Base-by-base conservation (phyloP, 176 grass and related monocot species). In the Carex myosuroides region DNA sequence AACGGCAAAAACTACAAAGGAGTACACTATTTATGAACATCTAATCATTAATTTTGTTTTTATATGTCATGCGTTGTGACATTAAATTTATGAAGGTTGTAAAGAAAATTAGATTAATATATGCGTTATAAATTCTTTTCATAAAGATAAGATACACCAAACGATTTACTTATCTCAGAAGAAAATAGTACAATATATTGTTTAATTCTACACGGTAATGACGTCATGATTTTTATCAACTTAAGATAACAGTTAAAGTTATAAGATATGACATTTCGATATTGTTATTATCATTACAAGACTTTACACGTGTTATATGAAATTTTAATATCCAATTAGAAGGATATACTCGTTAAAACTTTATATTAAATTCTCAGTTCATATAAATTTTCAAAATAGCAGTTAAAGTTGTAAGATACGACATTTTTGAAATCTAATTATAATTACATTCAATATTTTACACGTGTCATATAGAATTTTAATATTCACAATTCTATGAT, bases 1-100 rank as follows among this genome's bases (percentile, higher is more conserved):
- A 24, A 46, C 13, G 11, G 10, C n/a, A 73, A 50, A 10, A 50
- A 20, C 2, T 50, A 50, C 11, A 52, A 5, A 44, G 1, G 18
- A 48, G 18, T 22, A 52, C 4, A 66, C 10, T 5, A 73, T 73
- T 50, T 44, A 48, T 48, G n/a, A 72, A 48, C 39, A 72, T 4
- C 5, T 70, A 70, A 70, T 70, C 14, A 72, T 72, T 48, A 72
- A 46, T 21, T 72, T 72, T 72, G 18, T 72, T 72, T 44, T 72
- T 48, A 22, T 72, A 44, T 20, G 11, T 24, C 6, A 50, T 13
- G 4, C 22, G 4, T 73, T 24, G 42, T 50, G 9, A 48, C 42
- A 50, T 50, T 12, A 52, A 50, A 73, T 73, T 52, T 50, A 50
- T 50, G 10, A 6, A 7, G 8, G 16, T 6, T 21, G 39, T 48